Base-by-base conservation (phyloP, 768 basidiomycete genomes). In the Podaxis sp. region DNA sequence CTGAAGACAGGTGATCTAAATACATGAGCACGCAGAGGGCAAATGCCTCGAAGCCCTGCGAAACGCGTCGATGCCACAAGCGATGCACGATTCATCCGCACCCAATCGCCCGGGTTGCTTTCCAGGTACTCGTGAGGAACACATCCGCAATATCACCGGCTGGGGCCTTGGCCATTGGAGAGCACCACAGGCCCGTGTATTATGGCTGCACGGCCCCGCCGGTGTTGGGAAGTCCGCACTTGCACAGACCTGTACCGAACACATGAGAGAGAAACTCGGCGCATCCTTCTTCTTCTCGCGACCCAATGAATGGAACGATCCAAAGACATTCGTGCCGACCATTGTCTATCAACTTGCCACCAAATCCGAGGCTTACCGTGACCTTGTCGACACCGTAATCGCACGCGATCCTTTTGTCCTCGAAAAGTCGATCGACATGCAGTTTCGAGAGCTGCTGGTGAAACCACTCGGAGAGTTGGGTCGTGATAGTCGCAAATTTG, bases 321-420 rank as follows among this genome's bases (percentile, higher is more conserved):
- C 36, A 9, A 11, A 19, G 0, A 39, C 51, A 17, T 44, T 73
- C 1, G 64, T 73, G 48, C 46, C 58, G 2, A 71, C 70, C 1
- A 36, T 74, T 2, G 67, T 69, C 15, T 71, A 68, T 24, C 68
- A 73, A 33, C 66, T 74, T 13, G 68, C 68, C 3, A 33, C 53
- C 4, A 54, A 38, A 36, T 17, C 33, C 17, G 13, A 28, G 17
- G 3, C 28, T 11, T 54, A 54, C 17, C 33, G 17, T 5, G 19
- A 12, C 13, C 4, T 24, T 8, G 22, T 56, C 5, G 36, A 56
- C 8, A 22, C 17, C 11, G 24, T 4, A 17, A 42, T 54, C 2
- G 11, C 12, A 3, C 8, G 6, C 17, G 53, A 54, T 54, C 53
- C 53, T 15, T 17, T 9, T 15, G 4, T 54, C n/a, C 15, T 36